Conservation (phyloP, 352 stramenopile species). For the Phytophthora tentaculata region DNA sequence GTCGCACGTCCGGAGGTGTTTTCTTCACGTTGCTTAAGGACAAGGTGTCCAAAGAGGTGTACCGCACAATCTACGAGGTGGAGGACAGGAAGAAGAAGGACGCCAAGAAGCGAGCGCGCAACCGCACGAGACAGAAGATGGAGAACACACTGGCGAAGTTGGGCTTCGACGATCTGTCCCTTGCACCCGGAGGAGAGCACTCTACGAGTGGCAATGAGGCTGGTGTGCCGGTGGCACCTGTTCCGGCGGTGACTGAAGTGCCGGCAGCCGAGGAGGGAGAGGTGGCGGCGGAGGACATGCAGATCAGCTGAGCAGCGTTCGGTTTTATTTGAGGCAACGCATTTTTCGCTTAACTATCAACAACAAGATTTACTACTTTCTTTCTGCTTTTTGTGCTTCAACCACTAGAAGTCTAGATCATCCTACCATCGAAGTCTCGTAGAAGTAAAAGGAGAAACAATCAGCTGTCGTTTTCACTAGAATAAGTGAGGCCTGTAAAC, state of each 20-base stretch:
- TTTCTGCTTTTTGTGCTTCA: too few species aligned
- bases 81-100: constrained; percentile 82
- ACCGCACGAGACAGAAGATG: constrained; percentile 59
- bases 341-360: neutral
- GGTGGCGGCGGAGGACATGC: constrained; percentile 41
- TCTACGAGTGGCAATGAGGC: constrained; percentile 6
- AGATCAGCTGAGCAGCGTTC: constrained; percentile 16
- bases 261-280: constrained; percentile 36
- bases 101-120: constrained; percentile 59
- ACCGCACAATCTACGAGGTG: constrained; percentile 79
- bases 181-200: constrained; percentile 20
- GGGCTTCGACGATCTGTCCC: constrained; percentile 57
- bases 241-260: constrained; percentile 22
- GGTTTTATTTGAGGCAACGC: constrained; percentile 12
- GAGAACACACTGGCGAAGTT: constrained; percentile 67
- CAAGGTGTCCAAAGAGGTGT: constrained; percentile 67
- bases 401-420: too few species aligned
- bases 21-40: constrained; percentile 75
- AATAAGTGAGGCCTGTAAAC: too few species aligned
- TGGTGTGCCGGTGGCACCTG: neutral
- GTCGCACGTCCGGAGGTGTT: constrained; percentile 74
- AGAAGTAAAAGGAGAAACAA: too few species aligned
- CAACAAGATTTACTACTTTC: neutral
- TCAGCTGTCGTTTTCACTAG: too few species aligned
- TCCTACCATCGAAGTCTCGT: too few species aligned